Percentiles rank a stretch among this genome's conserved stretches.
phyloP scores from a whole-genome alignment of 2,329 filamentous ascomycete genomes.

The Chrysoporthe puriensis region DNA sequence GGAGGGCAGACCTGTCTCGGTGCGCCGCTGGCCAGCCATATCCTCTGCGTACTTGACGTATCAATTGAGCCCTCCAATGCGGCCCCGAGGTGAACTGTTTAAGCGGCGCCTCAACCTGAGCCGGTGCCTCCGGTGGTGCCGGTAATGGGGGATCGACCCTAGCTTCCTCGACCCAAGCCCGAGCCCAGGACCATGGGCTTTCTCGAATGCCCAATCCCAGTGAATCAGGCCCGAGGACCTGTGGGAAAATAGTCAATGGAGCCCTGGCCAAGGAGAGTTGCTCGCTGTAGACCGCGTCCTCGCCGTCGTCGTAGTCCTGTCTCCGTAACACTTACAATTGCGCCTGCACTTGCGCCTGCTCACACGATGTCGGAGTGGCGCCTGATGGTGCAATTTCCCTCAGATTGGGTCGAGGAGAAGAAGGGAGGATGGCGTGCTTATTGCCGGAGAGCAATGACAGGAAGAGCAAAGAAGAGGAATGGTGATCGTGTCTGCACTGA shows the following conservation, averaged over 20 bases:
- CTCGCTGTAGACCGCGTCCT: neutral
- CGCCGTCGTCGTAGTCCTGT: neutral
- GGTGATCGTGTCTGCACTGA: neutral
- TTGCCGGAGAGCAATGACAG: neutral
- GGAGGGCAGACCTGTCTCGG: conserved; percentile 32
- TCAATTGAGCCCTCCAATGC: neutral
- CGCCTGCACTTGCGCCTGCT: neutral
- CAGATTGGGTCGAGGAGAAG: neutral
- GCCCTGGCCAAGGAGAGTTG: neutral
- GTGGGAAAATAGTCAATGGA: neutral
- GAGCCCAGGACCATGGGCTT: neutral
- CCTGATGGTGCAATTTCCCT: neutral
- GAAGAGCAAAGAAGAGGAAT: neutral
- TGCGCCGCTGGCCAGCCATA: conserved; percentile 21
- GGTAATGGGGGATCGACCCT: neutral
- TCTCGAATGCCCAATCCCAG: neutral
- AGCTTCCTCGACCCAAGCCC: neutral
- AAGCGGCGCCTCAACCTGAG: neutral
- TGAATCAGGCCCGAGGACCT: neutral
- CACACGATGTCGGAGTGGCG: neutral
- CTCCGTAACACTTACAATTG: neutral
- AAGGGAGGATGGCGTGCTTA: neutral
- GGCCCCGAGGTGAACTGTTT: neutral
- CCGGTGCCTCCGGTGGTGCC: neutral
- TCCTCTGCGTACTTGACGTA: neutral